These are phyloP conservation scores for Protomyces gravidus DNA, from an alignment of 1,139 yeast genomes.

Conservation along the genomic window DNA sequence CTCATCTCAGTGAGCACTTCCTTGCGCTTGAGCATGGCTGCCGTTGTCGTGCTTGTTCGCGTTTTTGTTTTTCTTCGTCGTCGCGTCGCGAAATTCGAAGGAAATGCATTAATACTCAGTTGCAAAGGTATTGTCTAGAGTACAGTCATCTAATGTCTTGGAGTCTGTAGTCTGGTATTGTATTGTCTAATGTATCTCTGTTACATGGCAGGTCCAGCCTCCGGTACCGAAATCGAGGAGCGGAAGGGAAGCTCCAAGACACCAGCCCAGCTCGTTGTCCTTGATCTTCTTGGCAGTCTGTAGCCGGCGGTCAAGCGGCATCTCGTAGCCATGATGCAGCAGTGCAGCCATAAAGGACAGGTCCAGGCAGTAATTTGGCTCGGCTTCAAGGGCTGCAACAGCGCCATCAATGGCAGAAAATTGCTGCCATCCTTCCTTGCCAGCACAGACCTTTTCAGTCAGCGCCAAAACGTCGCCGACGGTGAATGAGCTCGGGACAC, in stretches of 20 bases:
- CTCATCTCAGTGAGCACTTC: conserved; percentile 8
- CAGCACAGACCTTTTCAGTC: conserved; percentile 79
- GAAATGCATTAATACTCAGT: neutral
- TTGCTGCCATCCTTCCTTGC: conserved; percentile 66
- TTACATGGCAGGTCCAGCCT: conserved; percentile 18
- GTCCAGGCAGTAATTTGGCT: conserved; percentile 94
- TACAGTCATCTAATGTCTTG: neutral
- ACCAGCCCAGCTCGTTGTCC: conserved; percentile 94
- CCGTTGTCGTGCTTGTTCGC: neutral
- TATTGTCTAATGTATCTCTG: neutral
- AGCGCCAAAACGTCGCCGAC: conserved; percentile 76
- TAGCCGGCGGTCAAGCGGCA: conserved; percentile 82
- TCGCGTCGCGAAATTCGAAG: neutral
- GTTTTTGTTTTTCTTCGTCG: neutral
- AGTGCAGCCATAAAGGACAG: conserved; percentile 82
- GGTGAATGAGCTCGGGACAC: conserved; percentile 87
- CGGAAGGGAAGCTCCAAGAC: conserved; percentile 95
- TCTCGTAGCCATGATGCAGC: conserved; percentile 91
- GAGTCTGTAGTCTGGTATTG: neutral
- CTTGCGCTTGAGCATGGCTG: conserved; percentile 6
- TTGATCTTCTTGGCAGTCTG: conserved; percentile 86
- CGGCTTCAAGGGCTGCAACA: conserved; percentile 58
- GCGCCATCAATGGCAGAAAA: conserved; percentile 57
- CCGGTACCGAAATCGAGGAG: conserved; percentile 44
- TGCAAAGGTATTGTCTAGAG: neutral